phyloP scores from a whole-genome alignment of 1,284 basidiomycete genomes.

The Puccinia polysora region DNA sequence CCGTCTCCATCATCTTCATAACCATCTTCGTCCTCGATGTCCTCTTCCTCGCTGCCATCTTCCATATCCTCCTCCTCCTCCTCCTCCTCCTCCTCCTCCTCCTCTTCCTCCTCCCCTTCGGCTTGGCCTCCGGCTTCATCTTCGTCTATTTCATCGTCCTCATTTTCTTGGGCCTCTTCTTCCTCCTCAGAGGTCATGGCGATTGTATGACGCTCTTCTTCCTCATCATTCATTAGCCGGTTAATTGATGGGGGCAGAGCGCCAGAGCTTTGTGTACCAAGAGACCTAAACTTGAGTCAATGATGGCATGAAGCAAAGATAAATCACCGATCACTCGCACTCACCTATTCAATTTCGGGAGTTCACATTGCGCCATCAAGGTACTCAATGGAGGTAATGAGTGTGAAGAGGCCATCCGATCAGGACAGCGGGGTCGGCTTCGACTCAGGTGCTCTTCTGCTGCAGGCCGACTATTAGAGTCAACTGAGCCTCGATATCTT shows the following conservation, averaged over 20 bases:
- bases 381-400: constrained; percentile 8
- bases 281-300: neutral
- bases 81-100: neutral
- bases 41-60: neutral
- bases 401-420: neutral
- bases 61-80: neutral
- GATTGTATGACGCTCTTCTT: neutral
- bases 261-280: neutral
- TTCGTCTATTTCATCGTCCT: too few relatives aligned
- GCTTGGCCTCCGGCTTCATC: neutral
- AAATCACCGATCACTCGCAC: neutral
- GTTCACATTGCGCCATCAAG: neutral
- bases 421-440: neutral
- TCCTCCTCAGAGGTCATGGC: neutral
- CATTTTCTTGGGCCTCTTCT: constrained; percentile 3
- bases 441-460: neutral
- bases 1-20: neutral
- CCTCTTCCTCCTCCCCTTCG: constrained; percentile 7
- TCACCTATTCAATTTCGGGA: neutral
- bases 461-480: neutral
- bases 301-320: neutral
- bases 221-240: constrained; percentile 9
- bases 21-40: neutral
- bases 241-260: constrained; percentile 15
- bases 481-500: neutral